These are phyloP conservation scores for Metarhizium brunneum DNA, from an alignment of 2,329 filamentous ascomycete species.

Conservation along the genomic window DNA sequence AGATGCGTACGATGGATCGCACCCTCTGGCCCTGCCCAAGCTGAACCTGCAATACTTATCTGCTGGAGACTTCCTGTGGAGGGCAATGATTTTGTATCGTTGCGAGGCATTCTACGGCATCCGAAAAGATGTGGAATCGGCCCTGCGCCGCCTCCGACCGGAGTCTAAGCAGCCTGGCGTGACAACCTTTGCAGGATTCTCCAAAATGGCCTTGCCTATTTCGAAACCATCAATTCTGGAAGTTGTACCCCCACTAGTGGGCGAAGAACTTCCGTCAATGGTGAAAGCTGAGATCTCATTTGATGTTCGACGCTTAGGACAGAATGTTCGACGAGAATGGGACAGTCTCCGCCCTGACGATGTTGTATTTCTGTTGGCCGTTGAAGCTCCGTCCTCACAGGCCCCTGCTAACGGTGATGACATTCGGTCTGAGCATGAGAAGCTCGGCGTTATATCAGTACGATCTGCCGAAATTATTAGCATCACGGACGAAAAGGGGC, in stretches of 20 bases:
- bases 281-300: constrained; percentile 81
- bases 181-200: constrained; percentile 71
- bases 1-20: constrained; percentile 78
- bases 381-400: constrained; percentile 52
- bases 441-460: constrained; percentile 59
- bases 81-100: constrained; percentile 80
- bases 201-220: constrained; percentile 86
- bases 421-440: constrained; percentile 40
- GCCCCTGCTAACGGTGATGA: constrained; percentile 42
- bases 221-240: constrained; percentile 80
- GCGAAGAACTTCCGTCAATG: constrained; percentile 70
- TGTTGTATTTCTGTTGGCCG: constrained; percentile 75
- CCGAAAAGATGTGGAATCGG: constrained; percentile 78
- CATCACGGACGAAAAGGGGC: constrained; percentile 77
- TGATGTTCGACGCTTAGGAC: constrained; percentile 71
- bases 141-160: constrained; percentile 70
- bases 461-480: constrained; percentile 80
- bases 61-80: constrained; percentile 93
- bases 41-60: constrained; percentile 93
- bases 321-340: constrained; percentile 76
- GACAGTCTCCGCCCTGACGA: constrained; percentile 80
- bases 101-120: constrained; percentile 92
- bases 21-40: constrained; percentile 84
- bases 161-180: constrained; percentile 54
- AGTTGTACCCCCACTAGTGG: constrained; percentile 72